Base-by-base conservation (phyloP, 2,329 filamentous ascomycete genomes). In the Paecilomyces sp. region DNA sequence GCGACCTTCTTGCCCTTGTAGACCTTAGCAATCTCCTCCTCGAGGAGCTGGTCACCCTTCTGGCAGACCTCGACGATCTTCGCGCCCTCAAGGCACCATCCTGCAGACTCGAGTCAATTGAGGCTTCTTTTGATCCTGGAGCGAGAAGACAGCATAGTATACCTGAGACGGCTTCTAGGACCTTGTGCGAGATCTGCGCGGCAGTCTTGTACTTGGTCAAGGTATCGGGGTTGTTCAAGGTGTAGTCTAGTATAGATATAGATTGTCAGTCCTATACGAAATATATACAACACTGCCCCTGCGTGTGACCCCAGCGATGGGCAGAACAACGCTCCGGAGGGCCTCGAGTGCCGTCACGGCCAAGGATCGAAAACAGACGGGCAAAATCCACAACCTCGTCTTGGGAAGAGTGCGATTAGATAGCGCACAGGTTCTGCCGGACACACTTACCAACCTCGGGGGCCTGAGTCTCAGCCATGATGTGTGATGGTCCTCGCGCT, bases 141-240 rank as follows among this genome's bases (percentile, higher is more conserved):
- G 57, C 28, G 50, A 61, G 56, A 58, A 60, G 8, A 3, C 25
- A 28, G 25, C 3, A 6, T 60, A 55, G 59, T 74, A 66, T 74
- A 86, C 84, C 83, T 76, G 79, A 76, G 66, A 99, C 93, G 68
- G 89, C 88, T 70, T 92, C 91, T 68, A 99, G 86, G 68, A 96
- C 93, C 82, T 93, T 96, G 77, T 97, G 91, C 57, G 93, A 94
- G 79, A 99, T 97, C 76, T 90, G 84, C 64, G 90, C 93, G 60
- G 94, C 94, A 66, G 90, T 92, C 88, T 96, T 97, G 85, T 97
- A 97, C 85, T 97, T 99, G 80, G 94, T 97, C 70, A 99, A 85
- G 71, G 92, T 97, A 77, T 95, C 90, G 63, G 90, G 91, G 83
- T 95, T 94, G 78, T 87, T 90, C 77, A 97, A 86, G 68, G 90